These are phyloP conservation scores for Margaritispora aquatica DNA, from an alignment of 495 filamentous ascomycete genomes.

Conservation along the genomic window DNA sequence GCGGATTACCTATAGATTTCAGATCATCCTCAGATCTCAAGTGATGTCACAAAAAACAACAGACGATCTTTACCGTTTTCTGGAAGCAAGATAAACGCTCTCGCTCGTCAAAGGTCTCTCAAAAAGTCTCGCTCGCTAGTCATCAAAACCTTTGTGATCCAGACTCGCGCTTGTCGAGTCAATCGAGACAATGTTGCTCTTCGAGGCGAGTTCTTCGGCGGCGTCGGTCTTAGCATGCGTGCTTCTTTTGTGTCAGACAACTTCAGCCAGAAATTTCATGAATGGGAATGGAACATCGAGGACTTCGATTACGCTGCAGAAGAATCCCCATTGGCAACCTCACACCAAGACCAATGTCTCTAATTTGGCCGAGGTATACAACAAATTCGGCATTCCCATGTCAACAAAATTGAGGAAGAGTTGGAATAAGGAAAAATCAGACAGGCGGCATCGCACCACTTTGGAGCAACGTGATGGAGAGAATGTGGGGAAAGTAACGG, in stretches of 20 bases:
- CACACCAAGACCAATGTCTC: neutral
- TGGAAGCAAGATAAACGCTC: too few species aligned
- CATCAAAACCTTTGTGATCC: too few species aligned
- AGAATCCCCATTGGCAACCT: neutral
- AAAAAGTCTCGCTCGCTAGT: too few species aligned
- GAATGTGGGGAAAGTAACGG: neutral
- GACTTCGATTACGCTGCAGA: neutral
- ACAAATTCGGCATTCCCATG: neutral
- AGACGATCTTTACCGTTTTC: too few species aligned
- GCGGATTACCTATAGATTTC: neutral
- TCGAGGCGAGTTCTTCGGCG: neutral
- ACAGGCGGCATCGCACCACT: neutral
- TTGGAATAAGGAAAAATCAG: neutral
- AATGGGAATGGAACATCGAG: neutral
- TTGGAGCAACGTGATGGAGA: neutral
- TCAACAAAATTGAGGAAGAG: neutral
- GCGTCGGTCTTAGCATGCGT: neutral
- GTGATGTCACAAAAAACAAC: neutral
- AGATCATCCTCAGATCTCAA: neutral
- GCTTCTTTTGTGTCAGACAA: neutral
- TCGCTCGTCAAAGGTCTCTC: too few species aligned
- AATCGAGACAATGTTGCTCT: neutral
- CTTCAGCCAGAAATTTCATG: neutral
- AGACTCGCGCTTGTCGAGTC: neutral
- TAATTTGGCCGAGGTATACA: neutral